Conservation (phyloP, 371 early-diverging fungal genomes). For the Chytridiales sp. region DNA sequence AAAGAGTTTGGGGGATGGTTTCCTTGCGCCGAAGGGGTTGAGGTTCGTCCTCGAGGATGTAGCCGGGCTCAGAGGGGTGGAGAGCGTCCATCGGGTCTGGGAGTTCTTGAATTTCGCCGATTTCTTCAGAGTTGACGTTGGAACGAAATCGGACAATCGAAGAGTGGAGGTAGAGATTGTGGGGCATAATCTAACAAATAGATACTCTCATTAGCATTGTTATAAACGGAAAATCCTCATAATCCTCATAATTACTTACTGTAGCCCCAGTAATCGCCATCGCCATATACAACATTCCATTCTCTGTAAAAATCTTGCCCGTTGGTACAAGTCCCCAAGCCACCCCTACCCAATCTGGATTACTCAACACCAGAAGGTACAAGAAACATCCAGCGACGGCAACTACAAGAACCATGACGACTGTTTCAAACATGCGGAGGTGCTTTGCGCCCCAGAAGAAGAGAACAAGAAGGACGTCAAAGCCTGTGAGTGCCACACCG, state of each 20-base stretch:
- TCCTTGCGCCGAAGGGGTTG: slow-evolving; percentile 19
- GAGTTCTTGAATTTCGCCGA: slow-evolving; percentile 28
- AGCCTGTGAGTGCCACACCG: slow-evolving; percentile 77
- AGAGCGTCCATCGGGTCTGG: neutral
- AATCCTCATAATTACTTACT: slow-evolving; percentile 31
- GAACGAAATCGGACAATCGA: slow-evolving; percentile 56
- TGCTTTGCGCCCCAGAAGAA: slow-evolving; percentile 61
- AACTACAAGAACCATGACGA: slow-evolving; percentile 67
- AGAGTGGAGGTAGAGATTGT: slow-evolving; percentile 77
- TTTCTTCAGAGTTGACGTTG: neutral
- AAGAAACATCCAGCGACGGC: slow-evolving; percentile 69
- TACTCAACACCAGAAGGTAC: slow-evolving; percentile 52
- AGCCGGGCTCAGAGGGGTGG: neutral
- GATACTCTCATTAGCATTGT: neutral
- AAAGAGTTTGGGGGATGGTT: slow-evolving; percentile 37
- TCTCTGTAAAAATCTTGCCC: slow-evolving; percentile 58
- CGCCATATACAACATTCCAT: slow-evolving; percentile 65
- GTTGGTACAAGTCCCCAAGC: slow-evolving; percentile 68
- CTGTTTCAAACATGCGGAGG: slow-evolving; percentile 63
- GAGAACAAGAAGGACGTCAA: slow-evolving; percentile 74
- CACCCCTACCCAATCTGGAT: slow-evolving; percentile 63
- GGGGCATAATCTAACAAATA: slow-evolving; percentile 52
- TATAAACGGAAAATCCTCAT: neutral
- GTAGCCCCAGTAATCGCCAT: slow-evolving; percentile 86
- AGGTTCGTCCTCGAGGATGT: neutral